Conservation (phyloP, 2,329 filamentous ascomycete genomes). For the Thielaviopsis musarum region DNA sequence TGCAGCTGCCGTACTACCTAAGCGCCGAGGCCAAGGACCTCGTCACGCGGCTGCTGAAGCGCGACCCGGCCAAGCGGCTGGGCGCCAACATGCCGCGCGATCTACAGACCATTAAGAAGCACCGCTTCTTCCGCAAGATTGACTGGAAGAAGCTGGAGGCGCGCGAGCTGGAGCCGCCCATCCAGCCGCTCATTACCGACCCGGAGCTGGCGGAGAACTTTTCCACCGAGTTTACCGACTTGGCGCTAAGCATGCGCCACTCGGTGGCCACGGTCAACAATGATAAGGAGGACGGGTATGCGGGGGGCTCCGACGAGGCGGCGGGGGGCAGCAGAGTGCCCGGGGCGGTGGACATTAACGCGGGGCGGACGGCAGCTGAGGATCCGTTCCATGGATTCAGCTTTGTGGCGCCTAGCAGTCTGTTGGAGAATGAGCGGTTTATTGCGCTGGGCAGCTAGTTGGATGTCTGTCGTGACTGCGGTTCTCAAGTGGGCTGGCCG, state of each 20-base stretch:
- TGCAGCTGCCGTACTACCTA: conserved; percentile 77
- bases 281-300: neutral
- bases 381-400: conserved; percentile 48
- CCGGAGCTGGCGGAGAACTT: conserved; percentile 96
- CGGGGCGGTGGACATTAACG: conserved; percentile 4
- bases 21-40: conserved; percentile 86
- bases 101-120: conserved; percentile 67
- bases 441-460: conserved; percentile 13
- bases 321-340: neutral
- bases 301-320: neutral
- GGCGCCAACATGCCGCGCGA: conserved; percentile 84
- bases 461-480: neutral
- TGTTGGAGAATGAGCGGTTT: conserved; percentile 34
- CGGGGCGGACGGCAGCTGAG: conserved; percentile 27
- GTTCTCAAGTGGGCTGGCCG: neutral
- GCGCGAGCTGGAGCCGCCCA: conserved; percentile 72
- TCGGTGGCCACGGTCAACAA: conserved; percentile 14
- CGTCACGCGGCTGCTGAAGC: conserved; percentile 73
- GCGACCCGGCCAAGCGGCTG: conserved; percentile 80
- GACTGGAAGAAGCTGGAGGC: conserved; percentile 79
- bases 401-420: conserved; percentile 41
- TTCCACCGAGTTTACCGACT: conserved; percentile 72
- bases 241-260: conserved; percentile 53
- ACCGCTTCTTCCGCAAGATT: conserved; percentile 93
- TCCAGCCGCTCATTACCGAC: conserved; percentile 85